phyloP scores from a whole-genome alignment of 2,329 filamentous ascomycete species.

The Cytospora chrysosperma region DNA sequence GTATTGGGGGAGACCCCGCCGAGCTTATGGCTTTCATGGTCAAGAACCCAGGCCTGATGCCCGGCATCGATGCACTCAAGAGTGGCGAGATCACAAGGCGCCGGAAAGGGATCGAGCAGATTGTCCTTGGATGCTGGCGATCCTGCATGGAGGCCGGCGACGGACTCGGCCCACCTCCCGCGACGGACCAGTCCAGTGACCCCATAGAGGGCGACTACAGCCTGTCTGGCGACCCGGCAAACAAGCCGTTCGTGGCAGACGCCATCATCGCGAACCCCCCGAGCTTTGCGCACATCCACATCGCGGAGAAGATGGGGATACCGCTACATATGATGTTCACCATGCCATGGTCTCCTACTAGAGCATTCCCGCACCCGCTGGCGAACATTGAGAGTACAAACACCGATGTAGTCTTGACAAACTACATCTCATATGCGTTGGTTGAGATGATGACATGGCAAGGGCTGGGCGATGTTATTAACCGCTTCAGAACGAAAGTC shows the following conservation, averaged over 20 bases:
- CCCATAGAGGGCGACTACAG: conserved; percentile 49
- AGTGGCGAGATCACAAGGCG: conserved; percentile 75
- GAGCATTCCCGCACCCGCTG: conserved; percentile 81
- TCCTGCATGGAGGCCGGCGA: conserved; percentile 80
- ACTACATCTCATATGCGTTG: conserved; percentile 79
- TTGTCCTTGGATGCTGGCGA: conserved; percentile 82
- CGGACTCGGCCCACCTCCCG: conserved; percentile 52
- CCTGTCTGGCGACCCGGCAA: conserved; percentile 41
- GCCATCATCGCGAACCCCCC: conserved; percentile 78
- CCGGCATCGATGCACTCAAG: conserved; percentile 72
- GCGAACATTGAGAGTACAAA: conserved; percentile 78
- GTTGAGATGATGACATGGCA: conserved; percentile 95
- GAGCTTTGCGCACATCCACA: conserved; percentile 73
- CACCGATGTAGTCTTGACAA: conserved; percentile 73
- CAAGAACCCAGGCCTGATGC: conserved; percentile 83
- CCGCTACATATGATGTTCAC: conserved; percentile 89
- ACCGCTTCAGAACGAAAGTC: conserved; percentile 74
- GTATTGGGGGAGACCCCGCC: conserved; percentile 72
- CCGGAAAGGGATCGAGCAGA: conserved; percentile 72
- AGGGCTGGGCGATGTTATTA: conserved; percentile 86
- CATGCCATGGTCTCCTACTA: conserved; percentile 88
- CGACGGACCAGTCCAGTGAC: conserved; percentile 47
- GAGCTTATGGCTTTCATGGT: conserved; percentile 89
- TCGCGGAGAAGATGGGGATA: conserved; percentile 72
- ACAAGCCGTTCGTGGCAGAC: conserved; percentile 75